Evolutionary conservation across 495 filamentous ascomycete species (phyloP), one percentile per base, ranked within the genome.

Genomic region (Hamigera avellanea): DNA sequence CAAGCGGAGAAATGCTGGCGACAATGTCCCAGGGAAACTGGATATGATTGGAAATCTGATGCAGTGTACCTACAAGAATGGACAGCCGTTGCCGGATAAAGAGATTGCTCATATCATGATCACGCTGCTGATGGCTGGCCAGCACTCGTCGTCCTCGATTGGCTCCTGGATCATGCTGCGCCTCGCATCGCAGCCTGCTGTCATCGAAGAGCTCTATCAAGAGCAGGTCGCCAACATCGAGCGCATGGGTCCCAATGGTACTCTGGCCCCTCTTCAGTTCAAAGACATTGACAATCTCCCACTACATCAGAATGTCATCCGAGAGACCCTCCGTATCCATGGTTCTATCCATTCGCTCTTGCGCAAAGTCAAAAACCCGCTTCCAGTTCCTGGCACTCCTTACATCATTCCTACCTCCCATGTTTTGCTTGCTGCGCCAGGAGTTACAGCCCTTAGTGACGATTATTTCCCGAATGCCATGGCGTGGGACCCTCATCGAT

Each of bases 21-120:
- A 42, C n/a, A 51, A 71, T n/a, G n/a, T n/a, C n/a, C n/a, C 48
- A 65, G 64, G 43, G 65, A 72, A 27, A 66, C 65, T 2, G 44
- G 75, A 80, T 43, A 80, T 80, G 76, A 73, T 79, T 39, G 78
- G 75, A 74, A 77, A 78, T 43, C 56, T 80, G 27, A 80, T 79
- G 76, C 61, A 59, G 21, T 75, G 66, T 53, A 59, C 50, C 12
- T 80, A 80, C 56, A 80, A 79, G 51, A 63, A 78, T 41, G 76
- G 76, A 36, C 71, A 54, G n/a, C 65, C 63, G 3, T 48, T 78
- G n/a, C 73, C 75, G 0, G 73, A 80, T 40, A 52, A 66, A 41
- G 73, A 80, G 43, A 57, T 79, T 35, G 76, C 75, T 3, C 72
- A 77, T 44, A 78, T 80, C 64, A 79, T 80, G 76, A 80, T 80